phyloP scores from a whole-genome alignment of 306 rosid genomes.

The Datisca glomerata region DNA sequence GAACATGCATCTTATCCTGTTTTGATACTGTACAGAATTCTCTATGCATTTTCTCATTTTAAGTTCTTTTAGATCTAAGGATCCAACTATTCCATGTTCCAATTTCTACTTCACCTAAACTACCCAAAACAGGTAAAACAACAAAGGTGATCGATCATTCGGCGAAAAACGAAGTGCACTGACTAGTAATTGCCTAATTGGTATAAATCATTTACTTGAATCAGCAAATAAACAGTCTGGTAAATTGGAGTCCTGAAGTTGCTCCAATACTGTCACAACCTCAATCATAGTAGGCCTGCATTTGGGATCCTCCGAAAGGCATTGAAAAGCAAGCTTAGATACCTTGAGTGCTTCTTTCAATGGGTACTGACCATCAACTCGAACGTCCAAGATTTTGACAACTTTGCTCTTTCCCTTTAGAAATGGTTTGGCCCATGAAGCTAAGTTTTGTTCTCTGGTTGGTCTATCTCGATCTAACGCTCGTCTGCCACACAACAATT shows the following conservation, averaged over 20 bases:
- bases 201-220: too few species aligned
- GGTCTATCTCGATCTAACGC: conserved; percentile 64
- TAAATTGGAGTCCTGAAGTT: conserved; percentile 47
- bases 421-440: conserved; percentile 84
- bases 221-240: too few species aligned
- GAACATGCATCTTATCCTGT: too few species aligned
- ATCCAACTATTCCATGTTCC: too few species aligned
- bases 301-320: conserved; percentile 58
- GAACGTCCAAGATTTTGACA: conserved; percentile 55
- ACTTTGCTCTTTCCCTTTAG: conserved; percentile 55
- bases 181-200: too few species aligned
- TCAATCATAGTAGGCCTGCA: conserved; percentile 71
- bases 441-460: conserved; percentile 47
- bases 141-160: too few species aligned
- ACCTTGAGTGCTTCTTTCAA: conserved; percentile 39
- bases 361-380: conserved; percentile 61
- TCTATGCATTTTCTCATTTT: too few species aligned
- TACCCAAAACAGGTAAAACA: too few species aligned
- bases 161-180: too few species aligned
- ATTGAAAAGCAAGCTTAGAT: conserved; percentile 51
- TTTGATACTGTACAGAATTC: too few species aligned
- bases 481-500: conserved; percentile 62
- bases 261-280: conserved; percentile 53
- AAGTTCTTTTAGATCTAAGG: too few species aligned
- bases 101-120: too few species aligned